Evolutionary conservation across 495 filamentous ascomycete species (phyloP).

Genomic region (Peziza echinospora): DNA sequence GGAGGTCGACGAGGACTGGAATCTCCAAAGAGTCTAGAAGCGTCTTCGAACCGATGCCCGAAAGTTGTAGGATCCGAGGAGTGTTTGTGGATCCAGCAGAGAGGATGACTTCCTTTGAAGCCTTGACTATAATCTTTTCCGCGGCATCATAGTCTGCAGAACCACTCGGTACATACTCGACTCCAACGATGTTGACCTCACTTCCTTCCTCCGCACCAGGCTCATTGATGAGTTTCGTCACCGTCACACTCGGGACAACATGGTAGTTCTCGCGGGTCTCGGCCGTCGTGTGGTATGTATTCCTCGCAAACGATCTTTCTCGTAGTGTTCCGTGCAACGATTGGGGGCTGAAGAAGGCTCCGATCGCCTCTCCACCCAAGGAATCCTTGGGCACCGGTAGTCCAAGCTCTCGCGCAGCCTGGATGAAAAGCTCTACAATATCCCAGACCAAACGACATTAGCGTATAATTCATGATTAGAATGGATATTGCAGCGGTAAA

Average conservation of each 20-base stretch:
- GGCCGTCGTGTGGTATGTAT: slow-evolving; percentile 12
- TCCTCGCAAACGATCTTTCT: slow-evolving; percentile 24
- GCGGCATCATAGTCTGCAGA: not conserved
- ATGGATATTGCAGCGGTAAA: no score
- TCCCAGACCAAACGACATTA: not conserved
- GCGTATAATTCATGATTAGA: no score
- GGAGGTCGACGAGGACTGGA: slow-evolving; percentile 24
- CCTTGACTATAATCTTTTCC: slow-evolving; percentile 15
- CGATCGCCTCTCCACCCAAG: slow-evolving; percentile 27
- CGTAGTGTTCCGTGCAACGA: slow-evolving; percentile 24
- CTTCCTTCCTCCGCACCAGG: not conserved
- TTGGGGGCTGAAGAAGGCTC: slow-evolving; percentile 26
- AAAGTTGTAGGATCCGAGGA: slow-evolving; percentile 26
- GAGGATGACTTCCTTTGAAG: slow-evolving; percentile 27
- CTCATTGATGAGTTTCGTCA: slow-evolving; percentile 15
- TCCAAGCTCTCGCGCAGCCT: slow-evolving; percentile 28
- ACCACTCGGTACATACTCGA: not conserved
- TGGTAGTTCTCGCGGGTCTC: slow-evolving; percentile 19
- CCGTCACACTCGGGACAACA: slow-evolving; percentile 14
- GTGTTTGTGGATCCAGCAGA: slow-evolving; percentile 25
- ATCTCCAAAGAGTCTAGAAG: slow-evolving; percentile 23
- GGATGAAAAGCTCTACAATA: slow-evolving; percentile 28
- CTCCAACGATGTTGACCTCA: slow-evolving; percentile 7
- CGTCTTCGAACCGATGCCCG: slow-evolving; percentile 26
- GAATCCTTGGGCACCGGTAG: slow-evolving; percentile 26